Percentiles rank a stretch among this genome's conserved stretches.
phyloP scores from a whole-genome alignment of 202 grass and related monocot genomes.

The Hordeum pubiflorum region DNA sequence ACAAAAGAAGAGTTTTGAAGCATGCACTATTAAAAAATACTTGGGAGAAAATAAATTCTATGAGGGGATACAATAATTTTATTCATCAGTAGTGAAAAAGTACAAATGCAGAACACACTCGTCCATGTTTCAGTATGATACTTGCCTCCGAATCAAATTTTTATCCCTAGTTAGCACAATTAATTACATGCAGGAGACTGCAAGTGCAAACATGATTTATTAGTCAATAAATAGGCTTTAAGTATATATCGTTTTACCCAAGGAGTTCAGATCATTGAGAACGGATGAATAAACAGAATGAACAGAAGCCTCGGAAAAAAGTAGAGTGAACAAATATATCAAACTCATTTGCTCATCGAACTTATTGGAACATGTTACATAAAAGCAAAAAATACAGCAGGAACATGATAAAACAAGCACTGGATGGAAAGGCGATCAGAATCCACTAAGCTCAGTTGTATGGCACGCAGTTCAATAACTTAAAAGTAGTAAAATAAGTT shows the following conservation, averaged over 20 bases:
- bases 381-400: background rate
- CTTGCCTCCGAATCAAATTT: background rate
- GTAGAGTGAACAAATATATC: conserved; percentile 9
- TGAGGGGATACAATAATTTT: background rate
- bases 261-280: background rate
- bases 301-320: background rate
- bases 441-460: conserved; percentile 7
- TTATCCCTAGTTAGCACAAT: background rate
- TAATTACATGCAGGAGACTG: background rate
- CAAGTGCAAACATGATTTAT: background rate
- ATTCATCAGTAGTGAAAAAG: background rate
- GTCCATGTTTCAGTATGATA: background rate
- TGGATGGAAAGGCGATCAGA: background rate
- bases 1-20: background rate
- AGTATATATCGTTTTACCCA: background rate
- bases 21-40: background rate
- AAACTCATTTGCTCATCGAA: background rate
- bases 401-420: conserved; percentile 2
- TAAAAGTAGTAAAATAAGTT: conserved; percentile 10
- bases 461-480: background rate
- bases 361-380: background rate
- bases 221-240: conserved; percentile 1
- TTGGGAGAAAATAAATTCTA: background rate
- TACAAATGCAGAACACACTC: background rate
- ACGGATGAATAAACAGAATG: background rate